Percentiles rank a stretch among this genome's conserved stretches.
Conservation (phyloP, 345 rosid genomes). For the Citrus cavaleriei region DNA sequence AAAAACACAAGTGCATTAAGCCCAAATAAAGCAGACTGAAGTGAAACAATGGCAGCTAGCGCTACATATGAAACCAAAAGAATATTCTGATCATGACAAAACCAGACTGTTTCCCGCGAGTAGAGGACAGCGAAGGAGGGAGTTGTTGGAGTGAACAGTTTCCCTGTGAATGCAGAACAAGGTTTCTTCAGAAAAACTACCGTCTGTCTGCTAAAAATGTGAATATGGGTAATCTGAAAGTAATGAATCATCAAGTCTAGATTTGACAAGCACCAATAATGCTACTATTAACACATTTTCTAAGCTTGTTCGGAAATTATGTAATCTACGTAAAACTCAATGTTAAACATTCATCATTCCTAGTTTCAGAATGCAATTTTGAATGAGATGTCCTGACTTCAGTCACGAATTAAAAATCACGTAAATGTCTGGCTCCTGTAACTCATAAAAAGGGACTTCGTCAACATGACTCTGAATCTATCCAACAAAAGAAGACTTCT, state of each 20-base stretch:
- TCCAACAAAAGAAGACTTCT: too few species aligned
- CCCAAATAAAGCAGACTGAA: too few species aligned
- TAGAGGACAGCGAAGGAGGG: too few species aligned
- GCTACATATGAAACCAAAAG: too few species aligned
- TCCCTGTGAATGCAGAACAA: constrained; percentile 13
- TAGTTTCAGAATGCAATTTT: neutral
- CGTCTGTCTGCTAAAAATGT: neutral
- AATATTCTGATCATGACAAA: too few species aligned
- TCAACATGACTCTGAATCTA: too few species aligned
- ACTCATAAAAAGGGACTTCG: too few species aligned
- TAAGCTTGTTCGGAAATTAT: neutral
- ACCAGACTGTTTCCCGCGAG: too few species aligned
- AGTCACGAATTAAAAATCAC: neutral
- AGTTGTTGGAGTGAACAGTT: too few species aligned
- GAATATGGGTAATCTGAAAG: neutral
- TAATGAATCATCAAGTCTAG: neutral
- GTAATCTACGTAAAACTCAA: neutral
- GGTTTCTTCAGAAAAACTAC: neutral
- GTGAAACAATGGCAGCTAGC: too few species aligned
- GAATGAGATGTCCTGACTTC: neutral
- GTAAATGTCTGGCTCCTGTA: too few species aligned
- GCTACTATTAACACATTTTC: neutral
- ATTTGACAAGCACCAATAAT: neutral
- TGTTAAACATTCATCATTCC: neutral
- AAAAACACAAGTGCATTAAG: too few species aligned